Evolutionary conservation across 2,329 filamentous ascomycete genomes (phyloP), one percentile per base, ranked within the genome.

Genomic region (Cadophora malorum): DNA sequence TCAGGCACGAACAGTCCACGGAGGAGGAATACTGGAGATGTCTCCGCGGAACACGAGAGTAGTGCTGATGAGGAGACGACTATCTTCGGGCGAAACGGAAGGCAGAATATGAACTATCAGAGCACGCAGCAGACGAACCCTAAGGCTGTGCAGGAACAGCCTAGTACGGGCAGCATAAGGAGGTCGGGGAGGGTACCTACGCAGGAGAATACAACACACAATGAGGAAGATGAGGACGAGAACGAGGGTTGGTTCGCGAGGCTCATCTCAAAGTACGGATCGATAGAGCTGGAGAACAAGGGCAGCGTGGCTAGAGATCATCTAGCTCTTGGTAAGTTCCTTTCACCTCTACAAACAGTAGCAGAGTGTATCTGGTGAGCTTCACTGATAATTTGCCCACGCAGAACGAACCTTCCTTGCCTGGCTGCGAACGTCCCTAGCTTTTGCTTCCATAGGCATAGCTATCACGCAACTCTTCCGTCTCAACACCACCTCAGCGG

Each of bases 401-500:
- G 60, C 72, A 94, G 92, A 96, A 80, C 86, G 92, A 23, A 96
- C 92, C 0, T 96, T 95, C 79, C 86, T 96, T 38, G 92, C 92
- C 65, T 96, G 92, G 92, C 85, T 96, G 53, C 87, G 92, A 63
- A 96, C 92, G 2, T 94, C 91, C 2, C 85, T 96, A 45, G 89
- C 91, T 28, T 96, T 96, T 76, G 91, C 92, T 12, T 91, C 87
- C 41, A 95, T 96, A 72, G 92, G 92, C 67, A 91, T 96, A 68
- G 92, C 91, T 53, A 86, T 96, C 50, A 95, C 92, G 0, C 92
- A 96, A 78, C 87, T 96, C 59, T 95, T 96, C 81, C 90, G 92
- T 31, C 88, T 96, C 67, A 94, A 94, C 81, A 91, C 89, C 0
- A 85, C 88, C 9, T 81, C 73, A 25, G 62, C 70, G 4, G 59